Evolutionary conservation across 2,329 filamentous ascomycete genomes (phyloP), one percentile per base, ranked within the genome.

Genomic region (Nemania abortiva): DNA sequence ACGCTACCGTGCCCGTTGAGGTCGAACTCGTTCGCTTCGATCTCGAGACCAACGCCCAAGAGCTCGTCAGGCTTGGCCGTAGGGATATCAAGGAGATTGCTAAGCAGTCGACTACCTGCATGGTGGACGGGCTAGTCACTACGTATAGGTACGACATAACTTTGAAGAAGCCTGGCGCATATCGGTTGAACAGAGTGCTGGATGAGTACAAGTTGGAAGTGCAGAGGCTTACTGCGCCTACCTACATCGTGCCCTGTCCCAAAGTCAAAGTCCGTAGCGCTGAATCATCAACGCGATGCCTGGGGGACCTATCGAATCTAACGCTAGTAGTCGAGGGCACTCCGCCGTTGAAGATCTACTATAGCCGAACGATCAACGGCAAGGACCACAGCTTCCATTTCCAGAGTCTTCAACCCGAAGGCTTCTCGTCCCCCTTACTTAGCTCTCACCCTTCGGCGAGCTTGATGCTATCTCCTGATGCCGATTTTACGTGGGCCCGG

Each of bases 191-290:
- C 66, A 94, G 90, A 78, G 94, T 99, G 10, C 83, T 97, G 71
- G 96, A 99, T 79, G 91, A 97, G 79, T 96, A 97, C 68, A 97
- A 97, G 79, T 88, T 99, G 37, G 94, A 98, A 79, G 93, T 98
- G 11, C 94, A 95, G 75, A 89, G 92, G 49, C 86, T 88, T 49
- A 87, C 86, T 61, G 90, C 90, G 57, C 93, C 96, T 75, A 92
- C 94, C 0, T 91, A 97, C 63, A 91, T 99, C 57, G 94, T 97
- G 13, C 85, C 89, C 31, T 99, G 96, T 78, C 96, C 96, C 1
- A 90, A 89, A 73, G 96, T 94, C 22, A 85, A 86, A 60, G 90
- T 98, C 31, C 89, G 89, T 70, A 85, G 87, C 1, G 85, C 89
- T 6, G 86, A 88, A 24, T 84, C 87, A 5, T 82, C 85, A 1